Conservation (phyloP, 1,284 basidiomycete species). For the Apiotrichum montevideense region DNA sequence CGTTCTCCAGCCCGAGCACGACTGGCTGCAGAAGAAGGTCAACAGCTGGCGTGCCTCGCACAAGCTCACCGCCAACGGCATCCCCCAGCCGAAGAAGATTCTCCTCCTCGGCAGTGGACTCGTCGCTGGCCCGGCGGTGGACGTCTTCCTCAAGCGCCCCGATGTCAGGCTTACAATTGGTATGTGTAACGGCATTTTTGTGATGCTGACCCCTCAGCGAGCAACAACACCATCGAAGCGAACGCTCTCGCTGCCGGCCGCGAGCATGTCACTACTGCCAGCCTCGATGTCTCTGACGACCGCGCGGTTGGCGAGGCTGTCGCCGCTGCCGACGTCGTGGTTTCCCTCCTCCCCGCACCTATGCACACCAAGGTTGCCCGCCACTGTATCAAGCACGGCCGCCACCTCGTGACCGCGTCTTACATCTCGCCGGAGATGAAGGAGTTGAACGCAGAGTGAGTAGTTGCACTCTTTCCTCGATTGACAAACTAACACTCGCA, state of each 20-base stretch:
- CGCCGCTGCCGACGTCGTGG: slow-evolving; percentile 50
- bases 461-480: neutral
- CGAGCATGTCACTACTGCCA: slow-evolving; percentile 55
- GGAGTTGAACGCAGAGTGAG: slow-evolving; percentile 59
- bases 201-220: slow-evolving; percentile 51
- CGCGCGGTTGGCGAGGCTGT: slow-evolving; percentile 56
- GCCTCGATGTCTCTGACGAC: slow-evolving; percentile 60
- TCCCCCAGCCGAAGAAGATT: slow-evolving; percentile 57
- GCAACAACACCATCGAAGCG: slow-evolving; percentile 63
- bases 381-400: slow-evolving; percentile 64
- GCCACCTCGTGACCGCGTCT: slow-evolving; percentile 85
- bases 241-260: slow-evolving; percentile 54
- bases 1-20: slow-evolving; percentile 53
- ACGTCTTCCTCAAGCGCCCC: slow-evolving; percentile 57
- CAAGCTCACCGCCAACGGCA: neutral
- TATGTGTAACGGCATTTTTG: slow-evolving; percentile 31
- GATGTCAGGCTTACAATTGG: slow-evolving; percentile 69
- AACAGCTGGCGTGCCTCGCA: slow-evolving; percentile 43
- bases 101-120: slow-evolving; percentile 84
- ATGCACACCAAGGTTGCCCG: slow-evolving; percentile 73
- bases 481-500: slow-evolving; percentile 30
- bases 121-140: slow-evolving; percentile 78
- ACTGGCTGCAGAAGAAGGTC: slow-evolving; percentile 58
- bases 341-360: slow-evolving; percentile 65
- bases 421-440: slow-evolving; percentile 82